Percentiles rank a stretch among this genome's conserved stretches.
Conservation (phyloP, 1,284 basidiomycete species). For the Gymnopus androsaceus region DNA sequence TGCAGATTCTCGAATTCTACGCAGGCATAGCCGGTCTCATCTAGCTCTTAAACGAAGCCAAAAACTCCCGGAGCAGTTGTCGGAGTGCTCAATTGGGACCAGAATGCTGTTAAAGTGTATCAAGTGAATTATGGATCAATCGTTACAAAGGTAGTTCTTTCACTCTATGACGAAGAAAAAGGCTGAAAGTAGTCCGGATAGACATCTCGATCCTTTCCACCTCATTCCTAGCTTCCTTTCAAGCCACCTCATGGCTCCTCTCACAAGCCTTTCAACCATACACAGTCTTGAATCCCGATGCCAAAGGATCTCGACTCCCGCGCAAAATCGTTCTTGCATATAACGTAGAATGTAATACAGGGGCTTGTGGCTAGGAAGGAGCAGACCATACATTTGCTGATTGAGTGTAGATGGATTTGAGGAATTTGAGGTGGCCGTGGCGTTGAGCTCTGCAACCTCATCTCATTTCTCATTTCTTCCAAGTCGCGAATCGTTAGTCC, state of each 20-base stretch:
- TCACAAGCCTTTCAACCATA: slow-evolving; percentile 83
- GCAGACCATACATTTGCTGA: slow-evolving; percentile 59
- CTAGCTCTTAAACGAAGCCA: slow-evolving; percentile 61
- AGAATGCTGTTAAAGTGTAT: slow-evolving; percentile 68
- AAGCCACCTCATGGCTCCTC: slow-evolving; percentile 67
- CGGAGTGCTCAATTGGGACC: slow-evolving; percentile 78
- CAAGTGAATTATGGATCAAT: slow-evolving; percentile 53
- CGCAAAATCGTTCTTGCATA: slow-evolving; percentile 73
- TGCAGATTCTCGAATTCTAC: no score
- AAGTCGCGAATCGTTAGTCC: neutral
- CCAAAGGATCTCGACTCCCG: slow-evolving; percentile 73
- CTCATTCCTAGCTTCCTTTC: slow-evolving; percentile 40
- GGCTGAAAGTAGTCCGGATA: slow-evolving; percentile 39
- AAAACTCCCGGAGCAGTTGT: slow-evolving; percentile 48
- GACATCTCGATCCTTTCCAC: slow-evolving; percentile 65
- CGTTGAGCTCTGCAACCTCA: no score
- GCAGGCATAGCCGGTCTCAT: slow-evolving; percentile 68
- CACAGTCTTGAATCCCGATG: slow-evolving; percentile 70
- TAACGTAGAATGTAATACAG: slow-evolving; percentile 67
- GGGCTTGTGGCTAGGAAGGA: slow-evolving; percentile 43
- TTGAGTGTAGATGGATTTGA: slow-evolving; percentile 80
- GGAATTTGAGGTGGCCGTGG: no score
- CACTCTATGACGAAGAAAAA: neutral
- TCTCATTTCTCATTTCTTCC: slow-evolving; percentile 2
- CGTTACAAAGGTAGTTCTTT: slow-evolving; percentile 48